phyloP scores from a whole-genome alignment of 2,329 filamentous ascomycete genomes.

The Aspergillus cejpii region DNA sequence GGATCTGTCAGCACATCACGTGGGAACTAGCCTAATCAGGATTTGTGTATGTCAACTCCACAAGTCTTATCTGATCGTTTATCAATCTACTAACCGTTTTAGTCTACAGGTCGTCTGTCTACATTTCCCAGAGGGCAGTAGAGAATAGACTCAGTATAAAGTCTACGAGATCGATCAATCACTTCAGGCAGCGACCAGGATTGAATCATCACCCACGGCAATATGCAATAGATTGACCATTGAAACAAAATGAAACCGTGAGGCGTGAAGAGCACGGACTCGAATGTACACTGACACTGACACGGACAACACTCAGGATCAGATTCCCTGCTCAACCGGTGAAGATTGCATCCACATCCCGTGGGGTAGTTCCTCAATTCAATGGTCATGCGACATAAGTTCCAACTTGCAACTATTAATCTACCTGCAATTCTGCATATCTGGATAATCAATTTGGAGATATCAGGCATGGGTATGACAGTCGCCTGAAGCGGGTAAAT shows the following conservation, averaged over 20 bases:
- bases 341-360: conserved; percentile 10
- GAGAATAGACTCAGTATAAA: background rate
- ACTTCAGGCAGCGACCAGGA: no score
- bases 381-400: no score
- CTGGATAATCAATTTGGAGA: no score
- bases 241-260: background rate
- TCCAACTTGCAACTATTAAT: no score
- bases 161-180: no score
- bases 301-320: no score
- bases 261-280: background rate
- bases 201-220: no score
- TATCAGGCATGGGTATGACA: no score
- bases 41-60: background rate
- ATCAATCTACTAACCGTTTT: background rate
- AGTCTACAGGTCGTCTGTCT: background rate
- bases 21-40: background rate
- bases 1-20: background rate
- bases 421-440: no score
- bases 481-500: no score
- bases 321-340: background rate
- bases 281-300: background rate
- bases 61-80: background rate
- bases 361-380: no score
- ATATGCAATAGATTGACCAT: no score
- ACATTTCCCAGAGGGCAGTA: background rate